A percentile compares a stretch with the other conserved stretches of the same genome.
These are phyloP conservation scores for Chrysanthemum makinoi DNA, from an alignment of 129 eudicot species.

Conservation along the genomic window DNA sequence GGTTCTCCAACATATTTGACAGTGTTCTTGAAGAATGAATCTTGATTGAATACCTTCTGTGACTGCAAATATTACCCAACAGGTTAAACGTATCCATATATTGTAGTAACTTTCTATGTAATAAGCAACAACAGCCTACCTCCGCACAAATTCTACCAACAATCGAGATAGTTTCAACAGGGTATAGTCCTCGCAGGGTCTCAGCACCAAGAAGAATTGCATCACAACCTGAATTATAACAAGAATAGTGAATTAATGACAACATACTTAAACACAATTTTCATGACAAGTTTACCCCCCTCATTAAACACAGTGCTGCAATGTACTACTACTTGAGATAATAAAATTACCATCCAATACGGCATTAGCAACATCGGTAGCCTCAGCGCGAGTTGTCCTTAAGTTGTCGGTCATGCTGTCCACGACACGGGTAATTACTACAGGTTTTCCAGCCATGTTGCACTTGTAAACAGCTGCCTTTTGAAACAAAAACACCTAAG, in stretches of 20 bases:
- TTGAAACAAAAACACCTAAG: conserved; percentile 68
- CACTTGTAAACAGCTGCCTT: conserved; percentile 77
- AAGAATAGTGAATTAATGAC: neutral
- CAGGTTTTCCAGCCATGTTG: conserved; percentile 87
- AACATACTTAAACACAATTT: neutral
- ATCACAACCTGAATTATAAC: conserved; percentile 59
- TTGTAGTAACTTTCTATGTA: neutral
- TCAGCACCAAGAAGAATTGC: conserved; percentile 83
- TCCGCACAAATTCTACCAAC: conserved; percentile 85
- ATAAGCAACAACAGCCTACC: conserved; percentile 38
- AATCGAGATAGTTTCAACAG: conserved; percentile 66
- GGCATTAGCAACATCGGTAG: conserved; percentile 86
- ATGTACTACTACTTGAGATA: neutral
- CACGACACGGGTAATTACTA: conserved; percentile 75
- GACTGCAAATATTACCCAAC: conserved; percentile 45
- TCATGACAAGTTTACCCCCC: neutral
- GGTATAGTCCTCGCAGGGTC: conserved; percentile 73
- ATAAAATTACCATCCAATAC: conserved; percentile 60
- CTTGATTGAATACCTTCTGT: conserved; percentile 82
- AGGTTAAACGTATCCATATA: neutral
- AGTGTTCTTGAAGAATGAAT: conserved; percentile 60
- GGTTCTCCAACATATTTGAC: conserved; percentile 73
- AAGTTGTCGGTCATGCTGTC: conserved; percentile 92
- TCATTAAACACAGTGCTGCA: neutral
- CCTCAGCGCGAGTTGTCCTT: conserved; percentile 88